Conservation (phyloP, 2,329 filamentous ascomycete genomes). For the Alternaria gaisen region DNA sequence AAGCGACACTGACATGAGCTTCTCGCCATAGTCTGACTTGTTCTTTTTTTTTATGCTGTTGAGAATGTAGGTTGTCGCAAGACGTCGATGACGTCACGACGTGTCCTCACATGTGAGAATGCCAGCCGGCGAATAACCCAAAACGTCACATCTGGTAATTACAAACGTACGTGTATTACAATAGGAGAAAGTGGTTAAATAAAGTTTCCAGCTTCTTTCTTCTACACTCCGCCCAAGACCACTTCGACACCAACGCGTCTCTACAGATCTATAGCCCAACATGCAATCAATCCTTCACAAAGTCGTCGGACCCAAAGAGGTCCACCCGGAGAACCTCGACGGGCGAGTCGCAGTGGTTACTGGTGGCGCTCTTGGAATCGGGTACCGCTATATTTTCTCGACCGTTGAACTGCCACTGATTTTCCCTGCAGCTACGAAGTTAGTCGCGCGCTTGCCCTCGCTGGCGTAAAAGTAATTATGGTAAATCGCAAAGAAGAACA, state of each 20-base stretch:
- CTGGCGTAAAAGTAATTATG: conserved; percentile 1
- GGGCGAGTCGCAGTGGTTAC: neutral
- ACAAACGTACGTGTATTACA: neutral
- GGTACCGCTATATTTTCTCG: neutral
- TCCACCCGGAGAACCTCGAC: conserved; percentile 31
- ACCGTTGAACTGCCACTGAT: neutral
- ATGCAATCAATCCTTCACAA: conserved; percentile 55
- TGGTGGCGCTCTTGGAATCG: neutral
- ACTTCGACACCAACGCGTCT: neutral
- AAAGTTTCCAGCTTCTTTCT: neutral
- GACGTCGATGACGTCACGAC: neutral
- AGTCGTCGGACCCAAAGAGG: conserved; percentile 50
- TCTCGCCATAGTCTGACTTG: no score
- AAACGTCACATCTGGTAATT: neutral
- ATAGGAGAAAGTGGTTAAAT: neutral
- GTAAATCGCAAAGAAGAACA: conserved; percentile 1
- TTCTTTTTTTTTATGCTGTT: no score
- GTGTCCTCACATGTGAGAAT: neutral
- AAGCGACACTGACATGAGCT: no score
- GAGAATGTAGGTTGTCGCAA: no score
- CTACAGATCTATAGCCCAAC: neutral
- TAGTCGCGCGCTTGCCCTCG: neutral
- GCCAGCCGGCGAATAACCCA: neutral
- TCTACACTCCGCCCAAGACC: neutral
- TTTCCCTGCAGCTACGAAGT: neutral